A percentile compares a stretch with the other conserved stretches of the same genome.
Conservation (phyloP, 192 early-diverging fungal genomes). For the Cladochytrium replicatum region DNA sequence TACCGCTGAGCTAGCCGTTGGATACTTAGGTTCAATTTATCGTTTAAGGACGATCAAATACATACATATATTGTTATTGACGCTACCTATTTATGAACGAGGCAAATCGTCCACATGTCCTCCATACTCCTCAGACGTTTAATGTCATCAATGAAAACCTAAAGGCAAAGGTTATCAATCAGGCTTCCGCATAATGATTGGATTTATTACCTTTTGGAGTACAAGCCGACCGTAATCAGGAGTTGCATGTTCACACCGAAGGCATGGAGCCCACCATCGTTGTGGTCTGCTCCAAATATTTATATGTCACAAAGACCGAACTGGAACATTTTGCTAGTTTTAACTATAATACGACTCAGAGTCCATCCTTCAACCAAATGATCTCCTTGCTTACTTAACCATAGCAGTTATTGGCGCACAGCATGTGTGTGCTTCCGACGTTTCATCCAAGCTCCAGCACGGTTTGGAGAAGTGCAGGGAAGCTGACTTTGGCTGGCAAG, state of each 20-base stretch:
- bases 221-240: constrained; percentile 37
- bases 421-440: too few relatives aligned
- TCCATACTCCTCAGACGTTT: constrained; percentile 68
- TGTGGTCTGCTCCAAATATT: constrained; percentile 67
- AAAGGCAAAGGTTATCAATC: constrained; percentile 11
- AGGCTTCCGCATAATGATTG: not conserved
- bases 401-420: too few relatives aligned
- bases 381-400: too few relatives aligned
- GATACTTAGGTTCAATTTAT: constrained; percentile 29
- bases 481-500: too few relatives aligned
- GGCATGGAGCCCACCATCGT: constrained; percentile 28
- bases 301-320: constrained; percentile 32
- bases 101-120: constrained; percentile 74
- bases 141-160: constrained; percentile 80
- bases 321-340: too few relatives aligned
- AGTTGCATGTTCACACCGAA: constrained; percentile 51
- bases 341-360: too few relatives aligned
- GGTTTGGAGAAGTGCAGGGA: too few relatives aligned
- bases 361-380: too few relatives aligned
- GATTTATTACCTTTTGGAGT: constrained; percentile 29
- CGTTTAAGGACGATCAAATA: not conserved
- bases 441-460: too few relatives aligned
- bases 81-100: constrained; percentile 65
- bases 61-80: not conserved
- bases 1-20: constrained; percentile 38